These are phyloP conservation scores for Blastobotrys buckinghamii DNA, from an alignment of 1,139 yeast species.

Conservation along the genomic window DNA sequence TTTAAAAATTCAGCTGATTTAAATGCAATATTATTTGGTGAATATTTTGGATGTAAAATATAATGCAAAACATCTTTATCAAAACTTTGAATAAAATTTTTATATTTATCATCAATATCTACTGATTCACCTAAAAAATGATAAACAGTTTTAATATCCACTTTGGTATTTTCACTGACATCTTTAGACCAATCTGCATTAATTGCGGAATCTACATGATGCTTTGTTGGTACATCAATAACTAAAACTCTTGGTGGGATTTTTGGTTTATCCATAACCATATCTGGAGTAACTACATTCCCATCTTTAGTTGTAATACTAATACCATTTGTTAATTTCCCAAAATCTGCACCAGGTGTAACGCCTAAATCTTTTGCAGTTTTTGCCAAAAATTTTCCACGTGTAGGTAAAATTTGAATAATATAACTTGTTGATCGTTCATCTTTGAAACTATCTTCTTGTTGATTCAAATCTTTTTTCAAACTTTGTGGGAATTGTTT, in stretches of 20 bases:
- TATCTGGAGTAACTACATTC: slow-evolving; percentile 52
- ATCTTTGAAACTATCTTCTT: slow-evolving; percentile 2
- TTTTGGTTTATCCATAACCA: slow-evolving; percentile 64
- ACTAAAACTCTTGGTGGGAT: slow-evolving; percentile 56
- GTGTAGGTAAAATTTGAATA: slow-evolving; percentile 54
- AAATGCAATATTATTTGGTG: slow-evolving; percentile 57
- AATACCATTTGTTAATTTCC: slow-evolving; percentile 55
- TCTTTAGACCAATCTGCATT: slow-evolving; percentile 22
- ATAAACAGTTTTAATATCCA: slow-evolving; percentile 49
- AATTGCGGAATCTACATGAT: slow-evolving; percentile 39
- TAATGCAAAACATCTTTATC: slow-evolving; percentile 52
- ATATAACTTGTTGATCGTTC: slow-evolving; percentile 47
- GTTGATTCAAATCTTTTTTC: neutral
- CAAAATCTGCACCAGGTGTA: slow-evolving; percentile 56
- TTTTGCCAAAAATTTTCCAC: slow-evolving; percentile 71
- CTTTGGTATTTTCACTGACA: slow-evolving; percentile 20
- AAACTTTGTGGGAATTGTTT: neutral
- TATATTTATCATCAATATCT: slow-evolving; percentile 40
- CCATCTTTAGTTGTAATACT: slow-evolving; percentile 58
- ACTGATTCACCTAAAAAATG: slow-evolving; percentile 68
- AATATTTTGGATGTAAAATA: slow-evolving; percentile 61
- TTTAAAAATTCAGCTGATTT: slow-evolving; percentile 49
- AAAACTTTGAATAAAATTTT: slow-evolving; percentile 44
- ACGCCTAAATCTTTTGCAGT: slow-evolving; percentile 68
- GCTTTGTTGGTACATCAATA: slow-evolving; percentile 62